These are phyloP conservation scores for Coemansia guatemalensis DNA, from an alignment of 192 early-diverging fungal genomes.

Conservation along the genomic window DNA sequence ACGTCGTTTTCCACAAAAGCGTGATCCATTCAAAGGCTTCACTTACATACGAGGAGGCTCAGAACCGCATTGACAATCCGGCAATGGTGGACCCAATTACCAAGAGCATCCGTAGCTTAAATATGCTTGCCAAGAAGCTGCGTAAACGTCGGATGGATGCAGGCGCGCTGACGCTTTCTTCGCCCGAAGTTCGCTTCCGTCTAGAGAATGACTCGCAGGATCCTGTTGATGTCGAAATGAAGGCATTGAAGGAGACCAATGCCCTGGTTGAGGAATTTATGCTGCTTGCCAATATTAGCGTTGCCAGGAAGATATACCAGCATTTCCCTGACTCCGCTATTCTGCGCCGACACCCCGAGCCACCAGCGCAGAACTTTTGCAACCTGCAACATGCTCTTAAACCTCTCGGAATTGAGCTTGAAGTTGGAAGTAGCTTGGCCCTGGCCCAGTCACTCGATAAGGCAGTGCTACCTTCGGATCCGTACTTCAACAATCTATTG, in stretches of 20 bases:
- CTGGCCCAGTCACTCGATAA: slow-evolving; percentile 88
- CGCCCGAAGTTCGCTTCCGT: slow-evolving; percentile 85
- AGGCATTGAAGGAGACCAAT: slow-evolving; percentile 90
- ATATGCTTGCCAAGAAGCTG: slow-evolving; percentile 81
- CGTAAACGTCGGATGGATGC: slow-evolving; percentile 70
- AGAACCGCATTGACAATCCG: slow-evolving; percentile 73
- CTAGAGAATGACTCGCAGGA: slow-evolving; percentile 84
- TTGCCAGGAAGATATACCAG: slow-evolving; percentile 86
- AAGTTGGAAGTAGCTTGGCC: slow-evolving; percentile 69
- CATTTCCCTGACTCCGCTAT: slow-evolving; percentile 91
- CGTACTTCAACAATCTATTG: slow-evolving; percentile 96
- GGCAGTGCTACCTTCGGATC: slow-evolving; percentile 75
- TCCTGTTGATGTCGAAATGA: slow-evolving; percentile 82
- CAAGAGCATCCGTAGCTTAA: slow-evolving; percentile 66
- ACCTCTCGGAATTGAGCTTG: slow-evolving; percentile 71
- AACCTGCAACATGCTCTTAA: slow-evolving; percentile 66
- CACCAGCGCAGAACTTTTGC: slow-evolving; percentile 72
- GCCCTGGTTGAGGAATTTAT: slow-evolving; percentile 97
- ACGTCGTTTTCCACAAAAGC: slow-evolving; percentile 80
- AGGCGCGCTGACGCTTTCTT: slow-evolving; percentile 88
- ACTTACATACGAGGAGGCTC: slow-evolving; percentile 91
- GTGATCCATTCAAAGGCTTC: slow-evolving; percentile 92
- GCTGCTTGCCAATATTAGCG: slow-evolving; percentile 91
- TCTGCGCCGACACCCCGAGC: slow-evolving; percentile 79
- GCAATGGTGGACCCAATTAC: slow-evolving; percentile 62